These are phyloP conservation scores for Penicillium digitatum DNA, from an alignment of 2,329 filamentous ascomycete genomes.

Conservation along the genomic window DNA sequence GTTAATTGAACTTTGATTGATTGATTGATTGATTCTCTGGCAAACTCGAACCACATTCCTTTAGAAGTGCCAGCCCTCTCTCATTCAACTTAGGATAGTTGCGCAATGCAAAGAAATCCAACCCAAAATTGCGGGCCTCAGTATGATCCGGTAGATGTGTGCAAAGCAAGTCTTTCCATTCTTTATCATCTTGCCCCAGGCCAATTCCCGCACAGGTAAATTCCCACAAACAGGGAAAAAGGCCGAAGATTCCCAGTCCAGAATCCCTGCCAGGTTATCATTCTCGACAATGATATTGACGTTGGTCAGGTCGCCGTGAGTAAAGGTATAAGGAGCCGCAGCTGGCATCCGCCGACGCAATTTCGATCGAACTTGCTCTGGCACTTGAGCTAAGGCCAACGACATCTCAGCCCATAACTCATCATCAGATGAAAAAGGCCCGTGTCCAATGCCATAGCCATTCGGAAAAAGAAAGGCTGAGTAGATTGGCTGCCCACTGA, in stretches of 20 bases:
- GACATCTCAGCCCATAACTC: constrained; percentile 16
- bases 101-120: not conserved
- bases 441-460: not conserved
- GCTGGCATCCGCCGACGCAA: constrained; percentile 20
- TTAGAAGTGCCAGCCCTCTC: too few relatives aligned
- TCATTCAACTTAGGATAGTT: too few relatives aligned
- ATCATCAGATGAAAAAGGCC: constrained; percentile 14
- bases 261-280: constrained; percentile 35
- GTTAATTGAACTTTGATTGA: too few relatives aligned
- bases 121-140: not conserved
- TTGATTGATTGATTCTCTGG: too few relatives aligned
- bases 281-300: too few relatives aligned
- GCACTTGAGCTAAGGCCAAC: not conserved
- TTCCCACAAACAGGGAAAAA: constrained; percentile 41
- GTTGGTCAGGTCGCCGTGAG: constrained; percentile 37
- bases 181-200: not conserved
- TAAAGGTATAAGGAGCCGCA: constrained; percentile 35
- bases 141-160: not conserved
- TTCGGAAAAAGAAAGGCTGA: constrained; percentile 15
- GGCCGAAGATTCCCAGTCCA: constrained; percentile 39
- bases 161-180: not conserved
- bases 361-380: constrained; percentile 2
- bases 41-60: too few relatives aligned
- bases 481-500: constrained; percentile 15
- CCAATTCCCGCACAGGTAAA: constrained; percentile 12